Evolutionary conservation across 257 asterid species (phyloP), one percentile per base, ranked within the genome.

Genomic region (Cordia subcordata): DNA sequence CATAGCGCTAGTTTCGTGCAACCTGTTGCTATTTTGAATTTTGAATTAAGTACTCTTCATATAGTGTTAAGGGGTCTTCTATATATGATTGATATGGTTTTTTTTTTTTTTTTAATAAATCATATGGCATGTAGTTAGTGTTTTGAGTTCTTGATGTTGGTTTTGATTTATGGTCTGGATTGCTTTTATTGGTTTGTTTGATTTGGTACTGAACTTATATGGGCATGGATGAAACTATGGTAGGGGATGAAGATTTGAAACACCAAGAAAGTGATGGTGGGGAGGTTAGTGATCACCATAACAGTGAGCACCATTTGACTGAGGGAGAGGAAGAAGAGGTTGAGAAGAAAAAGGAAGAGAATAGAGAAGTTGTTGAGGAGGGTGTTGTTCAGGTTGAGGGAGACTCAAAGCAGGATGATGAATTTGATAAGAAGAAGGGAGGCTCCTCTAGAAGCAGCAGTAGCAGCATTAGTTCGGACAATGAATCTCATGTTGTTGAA

Each of bases 231-330:
- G 63, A 33, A 71, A 65, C 60, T 73, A 56, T 80, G 73, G 56
- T 62, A 83, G 96, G 83, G 38, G 77, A 80, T 62, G 84, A 75
- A 55, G 78, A 71, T 53, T 37, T 63, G 71, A 78, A 77, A 49
- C 73, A 57, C 40, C 68, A 58, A 19, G 71, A 60, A 8, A 63
- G 58, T 53, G 79, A 70, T 60, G 76, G 57, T 53, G 84, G 47
- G 47, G 47, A 42, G 47, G 15, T 14, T 42, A 42, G 47, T 42
- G 47, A 42, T 42, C 15, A 60, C 53, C 66, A 70, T 57, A 57
- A 46, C 51, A 55, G 40, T 56, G 72, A 70, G 58, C 74, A 62
- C 23, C 72, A 65, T 39, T 53, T 71, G 56, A 65, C 67, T 4
- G 81, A 74, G 22, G 73, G 54, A 40, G 80, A 77, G 66, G 74